Percentiles rank a stretch among this genome's conserved stretches.
phyloP scores from a whole-genome alignment of 805 yeast species.

The Candida adriatica region DNA sequence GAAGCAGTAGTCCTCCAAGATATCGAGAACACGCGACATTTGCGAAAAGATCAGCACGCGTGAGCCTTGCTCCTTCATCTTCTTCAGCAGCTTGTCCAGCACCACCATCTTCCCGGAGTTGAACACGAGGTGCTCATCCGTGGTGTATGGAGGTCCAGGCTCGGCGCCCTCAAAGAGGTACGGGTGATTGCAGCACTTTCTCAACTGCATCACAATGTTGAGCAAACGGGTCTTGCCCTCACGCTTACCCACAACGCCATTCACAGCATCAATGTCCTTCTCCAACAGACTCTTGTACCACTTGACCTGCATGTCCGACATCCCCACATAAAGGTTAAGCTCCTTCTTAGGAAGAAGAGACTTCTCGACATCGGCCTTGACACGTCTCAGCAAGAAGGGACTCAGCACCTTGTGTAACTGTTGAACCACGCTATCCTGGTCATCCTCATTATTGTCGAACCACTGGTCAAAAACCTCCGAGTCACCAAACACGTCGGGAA shows the following conservation, averaged over 20 bases:
- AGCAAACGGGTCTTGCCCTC: conserved; percentile 88
- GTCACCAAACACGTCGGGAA: conserved; percentile 95
- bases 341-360: conserved; percentile 88
- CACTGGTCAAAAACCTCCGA: conserved; percentile 86
- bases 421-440: conserved; percentile 78
- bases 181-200: conserved; percentile 97
- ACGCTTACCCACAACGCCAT: conserved; percentile 90
- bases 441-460: conserved; percentile 63
- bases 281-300: conserved; percentile 89
- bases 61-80: conserved; percentile 70
- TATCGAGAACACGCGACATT: conserved; percentile 86
- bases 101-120: conserved; percentile 90
- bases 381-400: conserved; percentile 84
- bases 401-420: conserved; percentile 83
- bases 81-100: conserved; percentile 72
- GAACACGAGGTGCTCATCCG: conserved; percentile 87
- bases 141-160: conserved; percentile 96
- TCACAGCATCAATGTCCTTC: conserved; percentile 93
- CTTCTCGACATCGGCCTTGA: conserved; percentile 89
- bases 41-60: conserved; percentile 89
- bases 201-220: conserved; percentile 92
- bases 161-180: conserved; percentile 98
- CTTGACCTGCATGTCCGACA: conserved; percentile 90
- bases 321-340: conserved; percentile 81
- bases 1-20: conserved; percentile 85